Evolutionary conservation across 345 rosid species (phyloP).

Genomic region (Anastatica hierochuntica): DNA sequence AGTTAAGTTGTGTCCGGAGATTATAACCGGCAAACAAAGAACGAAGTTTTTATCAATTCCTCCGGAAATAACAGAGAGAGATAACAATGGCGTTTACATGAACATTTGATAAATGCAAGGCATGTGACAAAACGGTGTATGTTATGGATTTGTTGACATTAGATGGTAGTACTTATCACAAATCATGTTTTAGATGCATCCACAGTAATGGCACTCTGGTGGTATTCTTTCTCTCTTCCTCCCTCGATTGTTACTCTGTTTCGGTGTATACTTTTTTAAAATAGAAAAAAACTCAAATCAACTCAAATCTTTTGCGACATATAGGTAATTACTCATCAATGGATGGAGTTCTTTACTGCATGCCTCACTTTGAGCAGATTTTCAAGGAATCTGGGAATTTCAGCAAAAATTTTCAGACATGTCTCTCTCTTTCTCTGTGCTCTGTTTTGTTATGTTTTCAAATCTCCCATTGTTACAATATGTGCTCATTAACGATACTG

Average conservation of each 20-base stretch:
- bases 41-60: background rate
- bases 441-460: too few relatives aligned
- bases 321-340: slow-evolving; percentile 91
- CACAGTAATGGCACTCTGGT: slow-evolving; percentile 90
- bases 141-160: slow-evolving; percentile 76
- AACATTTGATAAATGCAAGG: slow-evolving; percentile 96
- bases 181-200: slow-evolving; percentile 81
- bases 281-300: too few relatives aligned
- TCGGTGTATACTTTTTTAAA: too few relatives aligned
- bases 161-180: slow-evolving; percentile 88
- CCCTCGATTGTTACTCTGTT: slow-evolving; percentile 4
- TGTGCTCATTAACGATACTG: too few relatives aligned
- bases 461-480: too few relatives aligned
- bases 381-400: slow-evolving; percentile 94
- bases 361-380: slow-evolving; percentile 87
- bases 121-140: slow-evolving; percentile 87
- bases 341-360: slow-evolving; percentile 97
- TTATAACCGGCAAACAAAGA: slow-evolving; percentile 7
- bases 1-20: too few relatives aligned
- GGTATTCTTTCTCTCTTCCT: slow-evolving; percentile 34
- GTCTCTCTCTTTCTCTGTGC: too few relatives aligned
- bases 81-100: slow-evolving; percentile 73
- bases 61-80: background rate
- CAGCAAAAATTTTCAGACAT: slow-evolving; percentile 65
- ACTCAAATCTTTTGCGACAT: slow-evolving; percentile 1